phyloP scores from a whole-genome alignment of 2,329 filamentous ascomycete species.

The Penicillium sp. region DNA sequence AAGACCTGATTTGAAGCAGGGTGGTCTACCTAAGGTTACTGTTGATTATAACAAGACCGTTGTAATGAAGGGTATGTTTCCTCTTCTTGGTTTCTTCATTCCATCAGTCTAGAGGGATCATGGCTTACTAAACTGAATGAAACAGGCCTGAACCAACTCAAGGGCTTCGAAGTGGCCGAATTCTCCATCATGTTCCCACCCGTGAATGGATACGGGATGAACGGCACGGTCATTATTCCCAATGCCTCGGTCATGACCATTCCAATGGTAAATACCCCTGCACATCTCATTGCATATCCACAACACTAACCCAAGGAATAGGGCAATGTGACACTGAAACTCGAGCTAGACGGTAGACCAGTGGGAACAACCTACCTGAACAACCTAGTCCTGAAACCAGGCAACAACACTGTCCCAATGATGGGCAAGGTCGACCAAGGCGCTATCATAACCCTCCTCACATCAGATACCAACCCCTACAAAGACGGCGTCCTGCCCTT shows the following conservation, averaged over 20 bases:
- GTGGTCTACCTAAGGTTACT: slow-evolving; percentile 41
- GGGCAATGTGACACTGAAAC: slow-evolving; percentile 50
- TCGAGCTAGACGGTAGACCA: slow-evolving; percentile 40
- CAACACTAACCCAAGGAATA: slow-evolving; percentile 11
- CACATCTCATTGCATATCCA: background rate
- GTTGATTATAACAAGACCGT: slow-evolving; percentile 50
- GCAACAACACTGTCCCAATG: slow-evolving; percentile 47
- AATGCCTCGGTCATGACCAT: slow-evolving; percentile 53
- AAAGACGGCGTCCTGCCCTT: slow-evolving; percentile 45
- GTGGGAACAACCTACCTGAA: slow-evolving; percentile 46
- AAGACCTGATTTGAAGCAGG: slow-evolving; percentile 45
- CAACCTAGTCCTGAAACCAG: slow-evolving; percentile 47
- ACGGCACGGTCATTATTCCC: slow-evolving; percentile 49
- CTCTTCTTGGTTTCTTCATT: background rate
- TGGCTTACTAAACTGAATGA: background rate
- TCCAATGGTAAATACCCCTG: slow-evolving; percentile 34
- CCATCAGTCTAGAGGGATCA: background rate
- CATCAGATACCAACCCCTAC: slow-evolving; percentile 28
- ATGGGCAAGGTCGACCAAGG: slow-evolving; percentile 42
- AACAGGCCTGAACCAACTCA: slow-evolving; percentile 51
- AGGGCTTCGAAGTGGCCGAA: slow-evolving; percentile 44
- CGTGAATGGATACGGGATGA: slow-evolving; percentile 45
- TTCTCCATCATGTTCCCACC: slow-evolving; percentile 39
- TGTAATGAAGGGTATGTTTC: slow-evolving; percentile 47
- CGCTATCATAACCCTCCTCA: slow-evolving; percentile 25